Percentiles rank a stretch among this genome's conserved stretches.
Conservation (phyloP, 2,329 filamentous ascomycete species). For the Nigrograna mackinnonii region DNA sequence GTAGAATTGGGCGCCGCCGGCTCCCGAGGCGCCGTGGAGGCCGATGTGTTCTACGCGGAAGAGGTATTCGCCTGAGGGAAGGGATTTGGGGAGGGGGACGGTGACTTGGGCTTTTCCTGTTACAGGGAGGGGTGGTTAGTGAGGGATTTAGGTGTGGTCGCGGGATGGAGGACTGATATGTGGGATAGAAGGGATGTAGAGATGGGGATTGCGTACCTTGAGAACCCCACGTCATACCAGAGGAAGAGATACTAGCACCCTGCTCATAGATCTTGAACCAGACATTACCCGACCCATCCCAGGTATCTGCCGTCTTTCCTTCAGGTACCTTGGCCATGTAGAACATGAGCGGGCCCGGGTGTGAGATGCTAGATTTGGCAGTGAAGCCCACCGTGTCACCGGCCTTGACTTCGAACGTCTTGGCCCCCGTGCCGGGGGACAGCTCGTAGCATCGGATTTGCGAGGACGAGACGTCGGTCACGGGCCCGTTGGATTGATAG, state of each 20-base stretch:
- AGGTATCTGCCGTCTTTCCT: constrained; percentile 31
- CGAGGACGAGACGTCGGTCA: constrained; percentile 24
- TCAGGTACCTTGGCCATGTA: constrained; percentile 42
- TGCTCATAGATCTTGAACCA: constrained; percentile 36
- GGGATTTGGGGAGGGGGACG: constrained; percentile 40
- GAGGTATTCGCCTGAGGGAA: constrained; percentile 46
- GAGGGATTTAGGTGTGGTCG: background rate
- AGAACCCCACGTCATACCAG: constrained; percentile 10
- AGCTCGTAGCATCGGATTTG: constrained; percentile 34
- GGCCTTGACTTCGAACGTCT: constrained; percentile 16
- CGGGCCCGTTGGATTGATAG: constrained; percentile 38
- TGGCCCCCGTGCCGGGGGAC: constrained; percentile 16
- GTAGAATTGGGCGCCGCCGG: constrained; percentile 46
- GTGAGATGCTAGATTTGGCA: constrained; percentile 24
- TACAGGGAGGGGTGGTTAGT: background rate
- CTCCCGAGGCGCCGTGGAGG: constrained; percentile 36
- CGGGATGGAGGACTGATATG: background rate
- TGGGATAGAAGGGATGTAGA: background rate
- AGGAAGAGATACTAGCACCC: constrained; percentile 13
- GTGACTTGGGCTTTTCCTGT: constrained; percentile 14
- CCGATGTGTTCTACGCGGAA: constrained; percentile 50
- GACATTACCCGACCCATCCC: constrained; percentile 35
- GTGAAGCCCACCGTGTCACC: constrained; percentile 36
- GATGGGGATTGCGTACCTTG: constrained; percentile 7
- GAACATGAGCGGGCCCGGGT: constrained; percentile 40